A percentile compares a stretch with the other conserved stretches of the same genome.
phyloP scores from a whole-genome alignment of 805 yeast genomes.

The Cyberlindnera sargentensis region DNA sequence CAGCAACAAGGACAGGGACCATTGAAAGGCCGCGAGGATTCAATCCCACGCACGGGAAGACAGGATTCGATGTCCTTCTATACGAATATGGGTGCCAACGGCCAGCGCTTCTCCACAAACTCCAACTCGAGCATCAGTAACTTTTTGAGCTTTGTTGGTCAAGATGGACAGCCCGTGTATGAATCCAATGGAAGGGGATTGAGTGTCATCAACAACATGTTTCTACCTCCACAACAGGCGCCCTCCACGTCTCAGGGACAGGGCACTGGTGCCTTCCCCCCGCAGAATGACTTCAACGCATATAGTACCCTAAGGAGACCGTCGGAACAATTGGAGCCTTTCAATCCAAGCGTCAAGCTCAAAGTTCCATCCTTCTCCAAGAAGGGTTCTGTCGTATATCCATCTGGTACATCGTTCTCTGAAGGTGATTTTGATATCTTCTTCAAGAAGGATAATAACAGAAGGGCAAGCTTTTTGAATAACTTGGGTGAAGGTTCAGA shows the following conservation, averaged over 20 bases:
- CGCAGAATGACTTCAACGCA: slow-evolving; percentile 19
- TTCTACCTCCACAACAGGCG: slow-evolving; percentile 14
- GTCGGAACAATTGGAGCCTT: slow-evolving; percentile 46
- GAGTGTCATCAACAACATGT: slow-evolving; percentile 21
- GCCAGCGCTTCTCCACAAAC: slow-evolving; percentile 24
- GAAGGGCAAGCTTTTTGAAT: slow-evolving; percentile 24
- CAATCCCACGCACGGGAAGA: slow-evolving; percentile 15
- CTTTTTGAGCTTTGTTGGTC: slow-evolving; percentile 8
- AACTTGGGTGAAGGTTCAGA: slow-evolving; percentile 20
- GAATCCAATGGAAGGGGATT: slow-evolving; percentile 21
- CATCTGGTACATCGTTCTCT: slow-evolving; percentile 10
- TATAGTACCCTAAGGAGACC: slow-evolving; percentile 31
- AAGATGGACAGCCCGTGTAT: slow-evolving; percentile 5
- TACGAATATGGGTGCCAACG: slow-evolving; percentile 17
- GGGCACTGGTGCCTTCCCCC: background rate
- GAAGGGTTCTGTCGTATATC: slow-evolving; percentile 6
- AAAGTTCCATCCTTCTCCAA: slow-evolving; percentile 22
- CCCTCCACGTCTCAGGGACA: slow-evolving; percentile 1
- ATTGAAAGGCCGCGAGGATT: slow-evolving; percentile 7
- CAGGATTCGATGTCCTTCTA: slow-evolving; percentile 24
- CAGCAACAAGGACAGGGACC: background rate
- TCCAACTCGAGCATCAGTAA: slow-evolving; percentile 23
- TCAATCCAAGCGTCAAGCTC: slow-evolving; percentile 30
- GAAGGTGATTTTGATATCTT: slow-evolving; percentile 21
- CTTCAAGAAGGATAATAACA: slow-evolving; percentile 18